Percentiles rank a stretch among this genome's conserved stretches.
Conservation (phyloP, 495 filamentous ascomycete species). For the Hyaloscypha variabilis region DNA sequence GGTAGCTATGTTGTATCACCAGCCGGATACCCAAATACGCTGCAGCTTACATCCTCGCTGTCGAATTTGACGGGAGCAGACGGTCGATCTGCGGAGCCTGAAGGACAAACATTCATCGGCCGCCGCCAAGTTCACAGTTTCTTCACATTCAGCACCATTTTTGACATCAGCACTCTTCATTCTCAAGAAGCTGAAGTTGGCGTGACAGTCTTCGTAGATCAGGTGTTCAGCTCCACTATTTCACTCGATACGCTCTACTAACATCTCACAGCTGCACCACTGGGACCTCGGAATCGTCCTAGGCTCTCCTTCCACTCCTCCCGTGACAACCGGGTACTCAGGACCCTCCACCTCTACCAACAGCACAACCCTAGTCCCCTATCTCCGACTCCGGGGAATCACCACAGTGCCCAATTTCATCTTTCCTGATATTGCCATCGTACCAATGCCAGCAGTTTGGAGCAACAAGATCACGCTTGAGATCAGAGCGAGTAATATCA, state of each 20-base stretch:
- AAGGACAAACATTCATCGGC: conserved; percentile 48
- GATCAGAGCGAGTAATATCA: conserved; percentile 10
- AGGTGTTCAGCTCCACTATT: conserved; percentile 3
- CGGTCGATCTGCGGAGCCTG: conserved; percentile 28
- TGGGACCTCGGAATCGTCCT: conserved; percentile 21
- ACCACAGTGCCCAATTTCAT: conserved; percentile 20
- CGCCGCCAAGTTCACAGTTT: conserved; percentile 52
- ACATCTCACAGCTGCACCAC: conserved; percentile 16
- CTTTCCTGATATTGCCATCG: conserved; percentile 5
- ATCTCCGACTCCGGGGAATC: conserved; percentile 22
- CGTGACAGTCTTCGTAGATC: conserved; percentile 42
- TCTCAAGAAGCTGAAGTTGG: conserved; percentile 30
- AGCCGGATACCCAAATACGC: conserved; percentile 30
- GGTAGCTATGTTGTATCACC: conserved; percentile 45
- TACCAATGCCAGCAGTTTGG: conserved; percentile 12
- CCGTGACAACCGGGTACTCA: neutral
- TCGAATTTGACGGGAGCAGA: conserved; percentile 47
- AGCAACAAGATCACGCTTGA: conserved; percentile 3
- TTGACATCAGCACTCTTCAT: conserved; percentile 11
- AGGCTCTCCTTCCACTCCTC: neutral
- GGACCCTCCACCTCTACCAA: neutral
- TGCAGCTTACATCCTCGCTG: conserved; percentile 44
- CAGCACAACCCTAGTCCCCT: neutral
- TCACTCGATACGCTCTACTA: neutral
- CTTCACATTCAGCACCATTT: conserved; percentile 45